Evolutionary conservation across 306 rosid species (phyloP).

Genomic region (Benincasa hispida): DNA sequence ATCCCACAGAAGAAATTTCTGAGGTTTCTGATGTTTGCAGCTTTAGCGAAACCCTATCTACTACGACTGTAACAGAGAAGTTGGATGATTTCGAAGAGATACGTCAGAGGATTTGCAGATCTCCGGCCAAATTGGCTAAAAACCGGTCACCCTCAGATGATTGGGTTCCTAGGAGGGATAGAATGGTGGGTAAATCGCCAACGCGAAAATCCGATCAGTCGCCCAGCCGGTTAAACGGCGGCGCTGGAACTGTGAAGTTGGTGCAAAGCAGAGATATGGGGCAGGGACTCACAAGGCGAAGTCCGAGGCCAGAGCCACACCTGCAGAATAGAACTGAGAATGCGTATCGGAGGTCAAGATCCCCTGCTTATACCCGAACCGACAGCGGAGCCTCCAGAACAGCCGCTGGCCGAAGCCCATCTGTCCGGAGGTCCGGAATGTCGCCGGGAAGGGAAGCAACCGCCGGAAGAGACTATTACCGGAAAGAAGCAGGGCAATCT

Average conservation of each 20-base stretch:
- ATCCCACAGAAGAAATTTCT: constrained; percentile 34
- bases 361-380: constrained; percentile 40
- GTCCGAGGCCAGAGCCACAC: constrained; percentile 18
- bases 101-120: constrained; percentile 32
- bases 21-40: constrained; percentile 70
- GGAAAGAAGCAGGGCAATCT: constrained; percentile 20
- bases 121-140: constrained; percentile 36
- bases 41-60: constrained; percentile 55
- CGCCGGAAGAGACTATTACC: constrained; percentile 14
- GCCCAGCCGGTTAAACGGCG: constrained; percentile 25
- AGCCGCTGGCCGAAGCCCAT: constrained; percentile 49
- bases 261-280: constrained; percentile 35
- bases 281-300: constrained; percentile 22
- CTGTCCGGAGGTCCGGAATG: constrained; percentile 35
- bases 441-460: constrained; percentile 42
- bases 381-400: constrained; percentile 27
- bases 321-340: constrained; percentile 41
- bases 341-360: constrained; percentile 57
- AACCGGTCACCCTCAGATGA: constrained; percentile 27
- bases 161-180: constrained; percentile 19
- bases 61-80: constrained; percentile 35
- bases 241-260: constrained; percentile 27
- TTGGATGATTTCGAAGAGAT: constrained; percentile 49
- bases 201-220: constrained; percentile 39
- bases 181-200: constrained; percentile 42